Percentiles rank a stretch among this genome's conserved stretches.
Conservation (phyloP, 129 eudicot species). For the Ambrosia artemisiifolia region DNA sequence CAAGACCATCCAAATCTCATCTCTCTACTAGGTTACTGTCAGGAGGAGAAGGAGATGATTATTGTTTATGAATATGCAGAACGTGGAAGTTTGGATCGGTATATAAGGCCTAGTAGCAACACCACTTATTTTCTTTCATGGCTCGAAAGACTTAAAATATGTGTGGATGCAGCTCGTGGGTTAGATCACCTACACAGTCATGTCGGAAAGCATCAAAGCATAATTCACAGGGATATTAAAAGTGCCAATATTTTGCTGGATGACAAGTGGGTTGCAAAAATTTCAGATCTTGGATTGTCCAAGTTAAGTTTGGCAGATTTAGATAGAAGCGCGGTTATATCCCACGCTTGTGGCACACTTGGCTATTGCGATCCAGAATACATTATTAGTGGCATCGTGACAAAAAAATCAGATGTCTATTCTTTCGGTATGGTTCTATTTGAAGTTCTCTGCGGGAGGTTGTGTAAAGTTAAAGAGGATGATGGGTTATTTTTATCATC, state of each 20-base stretch:
- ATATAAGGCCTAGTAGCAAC: background rate
- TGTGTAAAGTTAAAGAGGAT: background rate
- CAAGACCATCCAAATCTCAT: background rate
- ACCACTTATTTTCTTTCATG: background rate
- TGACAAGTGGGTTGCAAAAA: too few species aligned
- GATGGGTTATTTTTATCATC: background rate
- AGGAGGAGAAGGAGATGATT: background rate
- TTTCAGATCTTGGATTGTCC: background rate
- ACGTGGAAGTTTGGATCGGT: too few species aligned
- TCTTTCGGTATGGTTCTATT: background rate
- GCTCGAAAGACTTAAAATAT: background rate
- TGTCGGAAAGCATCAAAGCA: background rate
- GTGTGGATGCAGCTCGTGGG: background rate
- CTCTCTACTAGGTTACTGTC: background rate
- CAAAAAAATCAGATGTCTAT: background rate
- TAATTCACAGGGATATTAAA: too few species aligned
- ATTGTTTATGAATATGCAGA: background rate
- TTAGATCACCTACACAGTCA: background rate
- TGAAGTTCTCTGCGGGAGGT: background rate
- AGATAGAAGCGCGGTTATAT: background rate
- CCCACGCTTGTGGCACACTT: conserved; percentile 4
- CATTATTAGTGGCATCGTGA: background rate
- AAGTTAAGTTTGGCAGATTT: background rate
- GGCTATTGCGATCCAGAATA: too few species aligned
- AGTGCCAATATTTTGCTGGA: too few species aligned